These are phyloP conservation scores for Zea luxurians DNA, from an alignment of 176 grass and related monocot species.

Conservation along the genomic window DNA sequence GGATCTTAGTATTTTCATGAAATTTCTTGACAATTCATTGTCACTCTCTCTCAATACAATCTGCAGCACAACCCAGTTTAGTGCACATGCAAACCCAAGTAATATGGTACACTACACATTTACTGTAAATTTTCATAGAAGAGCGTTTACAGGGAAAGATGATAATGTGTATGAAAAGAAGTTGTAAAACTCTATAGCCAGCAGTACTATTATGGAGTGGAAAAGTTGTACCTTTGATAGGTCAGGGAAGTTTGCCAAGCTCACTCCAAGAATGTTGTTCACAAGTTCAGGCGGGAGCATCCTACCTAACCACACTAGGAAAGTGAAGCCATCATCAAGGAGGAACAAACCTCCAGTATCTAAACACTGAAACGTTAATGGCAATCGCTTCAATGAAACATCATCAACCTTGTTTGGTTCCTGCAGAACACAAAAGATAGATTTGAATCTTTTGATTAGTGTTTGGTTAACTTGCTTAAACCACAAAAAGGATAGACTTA, in stretches of 20 bases:
- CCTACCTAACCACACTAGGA: slow-evolving; percentile 90
- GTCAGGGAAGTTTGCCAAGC: slow-evolving; percentile 68
- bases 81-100: background rate
- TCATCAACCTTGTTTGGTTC: slow-evolving; percentile 40
- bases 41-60: slow-evolving; percentile 55
- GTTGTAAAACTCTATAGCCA: background rate
- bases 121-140: background rate
- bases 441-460: slow-evolving; percentile 14
- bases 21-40: slow-evolving; percentile 59
- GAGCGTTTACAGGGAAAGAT: background rate
- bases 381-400: slow-evolving; percentile 50
- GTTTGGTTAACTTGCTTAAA: slow-evolving; percentile 4
- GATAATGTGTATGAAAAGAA: background rate
- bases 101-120: background rate
- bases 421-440: slow-evolving; percentile 47
- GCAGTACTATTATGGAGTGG: background rate
- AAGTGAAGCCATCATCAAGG: slow-evolving; percentile 82
- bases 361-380: slow-evolving; percentile 69
- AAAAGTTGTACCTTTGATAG: slow-evolving; percentile 67
- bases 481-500: background rate
- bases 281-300: slow-evolving; percentile 68
- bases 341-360: slow-evolving; percentile 84
- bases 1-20: slow-evolving; percentile 51
- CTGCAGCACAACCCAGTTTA: slow-evolving; percentile 44
- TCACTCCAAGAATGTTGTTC: slow-evolving; percentile 69